Evolutionary conservation across 2,329 filamentous ascomycete species (phyloP).

Genomic region (Fusarium piperis): DNA sequence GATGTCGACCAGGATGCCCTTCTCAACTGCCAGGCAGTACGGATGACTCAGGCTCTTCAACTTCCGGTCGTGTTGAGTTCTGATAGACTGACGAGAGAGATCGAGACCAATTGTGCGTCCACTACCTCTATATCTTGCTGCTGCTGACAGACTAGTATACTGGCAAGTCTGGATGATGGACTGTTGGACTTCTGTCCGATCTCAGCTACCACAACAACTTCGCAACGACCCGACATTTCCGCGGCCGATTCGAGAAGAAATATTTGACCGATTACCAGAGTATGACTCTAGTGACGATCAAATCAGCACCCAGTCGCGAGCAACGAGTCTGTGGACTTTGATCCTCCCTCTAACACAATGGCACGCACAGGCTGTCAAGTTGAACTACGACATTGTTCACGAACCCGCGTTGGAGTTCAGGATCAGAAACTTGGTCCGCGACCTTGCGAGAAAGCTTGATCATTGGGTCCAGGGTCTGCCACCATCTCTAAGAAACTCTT

Average conservation of each 20-base stretch:
- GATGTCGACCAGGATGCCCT: not conserved
- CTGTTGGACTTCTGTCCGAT: not conserved
- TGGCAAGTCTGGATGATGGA: conserved; percentile 2
- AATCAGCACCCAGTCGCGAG: not conserved
- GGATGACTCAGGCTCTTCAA: not conserved
- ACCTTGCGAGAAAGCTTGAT: not conserved
- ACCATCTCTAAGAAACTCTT: not conserved
- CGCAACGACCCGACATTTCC: not conserved
- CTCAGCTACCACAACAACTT: not conserved
- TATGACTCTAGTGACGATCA: not conserved
- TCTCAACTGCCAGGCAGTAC: not conserved
- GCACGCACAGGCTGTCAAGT: not conserved
- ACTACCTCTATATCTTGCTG: not conserved
- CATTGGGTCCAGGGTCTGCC: not conserved
- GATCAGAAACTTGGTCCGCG: not conserved
- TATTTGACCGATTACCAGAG: not conserved
- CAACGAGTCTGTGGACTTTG: not conserved
- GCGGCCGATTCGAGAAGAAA: not conserved
- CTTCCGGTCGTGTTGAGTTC: not conserved
- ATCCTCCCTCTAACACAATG: not conserved
- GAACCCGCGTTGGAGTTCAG: not conserved
- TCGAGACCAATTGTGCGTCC: not conserved
- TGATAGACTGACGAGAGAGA: not conserved
- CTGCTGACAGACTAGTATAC: not conserved
- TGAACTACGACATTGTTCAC: not conserved